phyloP scores from a whole-genome alignment of 1,284 basidiomycete species.

The Apiotrichum brassicae region DNA sequence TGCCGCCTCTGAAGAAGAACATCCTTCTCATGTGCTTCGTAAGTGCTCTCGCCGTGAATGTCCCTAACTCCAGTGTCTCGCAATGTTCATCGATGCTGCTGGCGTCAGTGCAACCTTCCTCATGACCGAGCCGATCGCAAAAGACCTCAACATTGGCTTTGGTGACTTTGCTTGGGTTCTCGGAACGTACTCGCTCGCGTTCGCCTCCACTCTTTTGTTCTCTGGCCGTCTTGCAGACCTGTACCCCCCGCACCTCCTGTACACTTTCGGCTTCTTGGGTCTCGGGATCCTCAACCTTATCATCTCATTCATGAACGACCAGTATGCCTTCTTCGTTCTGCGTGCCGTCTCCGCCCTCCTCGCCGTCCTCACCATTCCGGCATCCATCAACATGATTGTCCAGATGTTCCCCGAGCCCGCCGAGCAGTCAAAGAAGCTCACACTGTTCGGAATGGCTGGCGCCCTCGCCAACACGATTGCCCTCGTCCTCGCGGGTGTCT shows the following conservation, averaged over 20 bases:
- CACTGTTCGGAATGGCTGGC: constrained; percentile 40
- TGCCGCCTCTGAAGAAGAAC: constrained; percentile 26
- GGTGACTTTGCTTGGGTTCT: constrained; percentile 40
- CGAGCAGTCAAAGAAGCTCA: constrained; percentile 39
- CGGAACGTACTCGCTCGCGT: constrained; percentile 28
- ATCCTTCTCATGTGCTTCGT: constrained; percentile 34
- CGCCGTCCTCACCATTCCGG: constrained; percentile 41
- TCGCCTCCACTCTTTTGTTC: constrained; percentile 36
- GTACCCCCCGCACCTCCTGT: constrained; percentile 37
- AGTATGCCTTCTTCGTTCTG: constrained; percentile 44
- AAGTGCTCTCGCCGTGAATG: neutral
- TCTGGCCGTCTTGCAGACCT: constrained; percentile 39
- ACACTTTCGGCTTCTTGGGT: constrained; percentile 39
- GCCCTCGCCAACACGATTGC: constrained; percentile 30
- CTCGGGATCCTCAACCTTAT: constrained; percentile 40
- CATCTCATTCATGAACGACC: constrained; percentile 41
- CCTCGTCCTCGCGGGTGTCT: constrained; percentile 39
- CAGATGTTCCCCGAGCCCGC: constrained; percentile 40
- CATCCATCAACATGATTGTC: constrained; percentile 42
- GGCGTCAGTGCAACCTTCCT: constrained; percentile 40
- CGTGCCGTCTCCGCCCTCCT: constrained; percentile 39
- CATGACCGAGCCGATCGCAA: constrained; percentile 39
- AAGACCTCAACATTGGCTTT: constrained; percentile 28
- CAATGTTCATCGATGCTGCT: constrained; percentile 39
- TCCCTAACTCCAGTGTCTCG: constrained; percentile 10